Base-by-base conservation (phyloP, 73 alveolate species). In the Tetrahymena borealis region DNA sequence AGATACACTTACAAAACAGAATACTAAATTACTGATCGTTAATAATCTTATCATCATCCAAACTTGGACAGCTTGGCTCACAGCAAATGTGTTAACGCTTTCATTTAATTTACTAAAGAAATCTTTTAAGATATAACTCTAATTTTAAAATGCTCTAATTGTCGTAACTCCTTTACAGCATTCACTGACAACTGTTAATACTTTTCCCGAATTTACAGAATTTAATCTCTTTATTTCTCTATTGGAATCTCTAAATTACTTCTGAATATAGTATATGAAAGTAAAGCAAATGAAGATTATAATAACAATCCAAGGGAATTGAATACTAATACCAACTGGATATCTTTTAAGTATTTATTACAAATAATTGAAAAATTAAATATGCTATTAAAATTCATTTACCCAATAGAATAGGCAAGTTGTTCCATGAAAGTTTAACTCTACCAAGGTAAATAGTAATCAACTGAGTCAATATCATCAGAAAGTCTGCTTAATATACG, bases 181-280 rank as follows among this genome's bases (percentile, higher is more conserved):
- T 93, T 93, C 95, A n/a, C 93, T 90, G 13, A 93, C 40, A 79
- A 60, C 90, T 3, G 93, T 78, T n/a, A 93, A 79, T 4, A 93
- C 40, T 42, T 39, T 93, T 7, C 95, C 95, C 36, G 90, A 91
- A 40, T 93, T 93, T 16, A 92, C 91, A 2, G 95, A 93, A 40
- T 93, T 32, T 11, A 93, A 79, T 93, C 95, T 93, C 33, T 93
- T 93, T 37, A 93, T 79, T 40, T 93, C 95, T 93, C 95, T 20
- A 39, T 93, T 93, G 33, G 93, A 79, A 38, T 78, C 38, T 39
- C 95, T 79, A 90, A 93, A 93, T 33, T 32, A 31, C 41, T 33
- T 39, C 38, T 93, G 79, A 32, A 93, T 15, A 90, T 43, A 39
- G 18, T 40, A 60, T 31, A 93, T 79, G 8, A 91, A 40, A 85